Evolutionary conservation across 2,329 filamentous ascomycete species (phyloP).

Genomic region (Fusarium sacchari): DNA sequence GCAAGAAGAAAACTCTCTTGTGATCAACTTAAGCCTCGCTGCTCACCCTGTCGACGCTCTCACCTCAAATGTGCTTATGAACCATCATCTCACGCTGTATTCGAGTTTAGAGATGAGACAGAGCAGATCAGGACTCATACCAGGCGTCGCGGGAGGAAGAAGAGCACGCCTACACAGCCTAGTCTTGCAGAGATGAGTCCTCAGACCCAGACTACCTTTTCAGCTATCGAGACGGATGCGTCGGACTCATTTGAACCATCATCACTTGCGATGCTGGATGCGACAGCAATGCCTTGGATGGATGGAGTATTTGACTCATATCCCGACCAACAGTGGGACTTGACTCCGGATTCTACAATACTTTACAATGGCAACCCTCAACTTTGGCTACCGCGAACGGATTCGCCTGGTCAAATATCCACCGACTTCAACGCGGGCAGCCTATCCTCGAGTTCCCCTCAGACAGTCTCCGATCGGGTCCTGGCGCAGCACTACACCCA

Average conservation of each 20-base stretch:
- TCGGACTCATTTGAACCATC: neutral
- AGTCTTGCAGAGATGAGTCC: accelerated
- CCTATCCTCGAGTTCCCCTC: neutral
- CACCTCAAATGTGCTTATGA: neutral
- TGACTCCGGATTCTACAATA: neutral
- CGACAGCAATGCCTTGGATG: neutral
- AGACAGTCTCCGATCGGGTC: neutral
- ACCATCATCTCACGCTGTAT: accelerated
- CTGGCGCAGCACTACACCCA: neutral
- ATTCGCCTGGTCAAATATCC: accelerated
- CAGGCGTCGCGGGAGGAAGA: neutral
- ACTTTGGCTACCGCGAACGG: too few species aligned
- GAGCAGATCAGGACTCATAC: neutral
- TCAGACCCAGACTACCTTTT: accelerated
- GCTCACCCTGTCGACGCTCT: neutral
- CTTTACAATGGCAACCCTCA: too few species aligned
- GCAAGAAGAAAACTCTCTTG: neutral
- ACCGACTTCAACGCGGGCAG: neutral
- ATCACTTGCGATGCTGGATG: neutral
- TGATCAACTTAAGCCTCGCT: neutral
- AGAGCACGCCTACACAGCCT: accelerated
- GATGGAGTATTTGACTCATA: neutral
- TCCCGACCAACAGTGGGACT: neutral
- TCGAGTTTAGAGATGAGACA: neutral
- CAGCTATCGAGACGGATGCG: accelerated